Conservation (phyloP, 345 rosid genomes). For the Durio zibethinus region DNA sequence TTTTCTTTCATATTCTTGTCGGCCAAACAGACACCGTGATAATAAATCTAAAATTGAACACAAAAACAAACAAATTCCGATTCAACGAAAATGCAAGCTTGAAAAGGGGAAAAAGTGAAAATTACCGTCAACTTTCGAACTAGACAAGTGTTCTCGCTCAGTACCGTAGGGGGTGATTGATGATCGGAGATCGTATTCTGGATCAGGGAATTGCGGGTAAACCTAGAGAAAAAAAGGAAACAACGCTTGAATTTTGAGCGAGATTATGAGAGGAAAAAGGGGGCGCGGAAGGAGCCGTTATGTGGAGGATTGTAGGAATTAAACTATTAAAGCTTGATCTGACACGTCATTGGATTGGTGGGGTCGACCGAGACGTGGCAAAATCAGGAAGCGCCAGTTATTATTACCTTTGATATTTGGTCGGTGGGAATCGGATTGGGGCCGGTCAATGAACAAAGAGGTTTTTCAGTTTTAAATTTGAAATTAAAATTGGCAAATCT, state of each 20-base stretch:
- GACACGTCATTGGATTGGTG: slow-evolving; percentile 19
- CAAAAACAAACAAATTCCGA: neutral
- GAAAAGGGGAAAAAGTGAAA: neutral
- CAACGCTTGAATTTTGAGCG: slow-evolving; percentile 36
- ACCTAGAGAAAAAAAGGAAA: neutral
- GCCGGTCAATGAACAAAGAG: neutral
- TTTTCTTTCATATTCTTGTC: slow-evolving; percentile 3
- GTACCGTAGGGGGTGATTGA: slow-evolving; percentile 13
- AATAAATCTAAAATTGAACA: neutral
- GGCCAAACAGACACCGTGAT: slow-evolving; percentile 1
- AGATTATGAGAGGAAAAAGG: slow-evolving; percentile 19
- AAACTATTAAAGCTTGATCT: neutral
- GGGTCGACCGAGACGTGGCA: neutral
- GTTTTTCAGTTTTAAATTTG: neutral
- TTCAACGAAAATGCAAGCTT: neutral
- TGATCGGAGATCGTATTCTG: neutral
- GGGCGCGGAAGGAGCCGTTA: slow-evolving; percentile 42
- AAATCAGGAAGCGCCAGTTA: neutral
- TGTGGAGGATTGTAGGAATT: neutral
- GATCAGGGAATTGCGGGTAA: neutral
- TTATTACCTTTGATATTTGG: neutral
- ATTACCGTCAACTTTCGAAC: slow-evolving; percentile 2
- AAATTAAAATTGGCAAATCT: neutral
- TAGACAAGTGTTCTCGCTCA: neutral
- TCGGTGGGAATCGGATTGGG: neutral